Base-by-base conservation (phyloP, 176 grass and related monocot genomes). In the Raddia distichophylla region DNA sequence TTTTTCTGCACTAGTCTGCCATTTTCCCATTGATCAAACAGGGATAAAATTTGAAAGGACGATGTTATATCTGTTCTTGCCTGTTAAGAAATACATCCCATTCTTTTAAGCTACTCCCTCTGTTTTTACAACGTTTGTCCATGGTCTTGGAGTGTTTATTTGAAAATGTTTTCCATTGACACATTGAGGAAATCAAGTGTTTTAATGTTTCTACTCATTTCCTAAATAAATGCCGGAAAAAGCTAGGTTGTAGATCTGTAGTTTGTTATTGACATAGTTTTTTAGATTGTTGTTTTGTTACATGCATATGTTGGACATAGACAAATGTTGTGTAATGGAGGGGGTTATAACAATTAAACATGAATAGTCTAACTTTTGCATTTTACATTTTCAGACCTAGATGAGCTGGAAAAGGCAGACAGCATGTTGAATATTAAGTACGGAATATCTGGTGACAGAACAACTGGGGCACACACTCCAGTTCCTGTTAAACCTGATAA, bases 371-470 rank as follows among this genome's bases (percentile, higher is more conserved):
- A 54, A 78, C 34, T 85, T 14, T 82, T 85, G 16, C 15, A 68
- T 14, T 67, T 76, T 32, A 52, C 73, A 43, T 58, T 76, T 93
- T 66, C 85, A 98, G 96, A 87, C 67, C 47, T 76, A 2, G 79
- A 87, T 80, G 92, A 87, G 40, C 42, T 74, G 42, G 75, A 81
- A 71, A 86, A 90, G 37, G 64, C 81, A 65, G 90, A 98, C 49
- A 96, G 93, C 77, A 88, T 87, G 77, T 71, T 99, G 77, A 87
- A 95, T 84, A 87, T 99, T 78, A 93, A 91, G 48, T 99, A 92
- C 3, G 84, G 87, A 45, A 96, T 99, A 70, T 90, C 80, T 7
- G 97, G 97, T 27, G 87, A 96, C 59, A 91, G 97, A 80, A 93
- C 88, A 63, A 87, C 88, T 10, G 91, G 93, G 33, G 97, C 97